Evolutionary conservation across 1,139 yeast genomes (phyloP).

Genomic region (Groenewaldozyma auringiensis): DNA sequence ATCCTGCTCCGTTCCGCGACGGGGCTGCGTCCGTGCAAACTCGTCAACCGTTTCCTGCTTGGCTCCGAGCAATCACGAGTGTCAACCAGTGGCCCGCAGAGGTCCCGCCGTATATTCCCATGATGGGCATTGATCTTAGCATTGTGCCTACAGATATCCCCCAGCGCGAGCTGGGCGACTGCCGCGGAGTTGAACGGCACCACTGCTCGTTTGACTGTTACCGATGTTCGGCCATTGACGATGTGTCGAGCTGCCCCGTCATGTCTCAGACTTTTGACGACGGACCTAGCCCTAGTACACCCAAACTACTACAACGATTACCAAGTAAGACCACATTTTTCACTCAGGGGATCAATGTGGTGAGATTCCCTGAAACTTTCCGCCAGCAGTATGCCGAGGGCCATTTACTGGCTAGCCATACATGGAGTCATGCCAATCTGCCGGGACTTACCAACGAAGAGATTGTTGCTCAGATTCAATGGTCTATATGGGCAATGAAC

Average conservation of each 20-base stretch:
- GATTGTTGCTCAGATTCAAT: constrained; percentile 79
- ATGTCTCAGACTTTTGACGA: constrained; percentile 89
- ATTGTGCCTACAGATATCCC: constrained; percentile 42
- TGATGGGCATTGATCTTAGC: constrained; percentile 51
- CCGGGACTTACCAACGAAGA: constrained; percentile 73
- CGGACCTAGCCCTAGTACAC: constrained; percentile 77
- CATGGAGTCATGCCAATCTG: constrained; percentile 86
- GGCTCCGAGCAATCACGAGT: constrained; percentile 74
- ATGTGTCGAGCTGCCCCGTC: constrained; percentile 60
- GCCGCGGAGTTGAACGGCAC: constrained; percentile 41
- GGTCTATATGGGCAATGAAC: constrained; percentile 98
- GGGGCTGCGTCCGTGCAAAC: constrained; percentile 4
- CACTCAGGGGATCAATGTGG: constrained; percentile 74
- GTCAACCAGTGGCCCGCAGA: constrained; percentile 72
- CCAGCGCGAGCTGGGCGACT: constrained; percentile 51
- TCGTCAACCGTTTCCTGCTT: constrained; percentile 48
- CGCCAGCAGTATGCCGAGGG: constrained; percentile 49
- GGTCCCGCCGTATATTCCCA: constrained; percentile 80
- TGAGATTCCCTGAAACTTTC: constrained; percentile 69
- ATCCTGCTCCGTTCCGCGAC: constrained; percentile 1
- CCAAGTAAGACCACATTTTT: constrained; percentile 64
- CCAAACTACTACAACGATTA: constrained; percentile 47
- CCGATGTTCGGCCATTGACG: constrained; percentile 72
- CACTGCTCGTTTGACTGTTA: constrained; percentile 83
- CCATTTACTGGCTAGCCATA: constrained; percentile 80